Evolutionary conservation across 108 stramenopile genomes (phyloP), one percentile per base, ranked within the genome.

Genomic region (Skeletonema marinoi): DNA sequence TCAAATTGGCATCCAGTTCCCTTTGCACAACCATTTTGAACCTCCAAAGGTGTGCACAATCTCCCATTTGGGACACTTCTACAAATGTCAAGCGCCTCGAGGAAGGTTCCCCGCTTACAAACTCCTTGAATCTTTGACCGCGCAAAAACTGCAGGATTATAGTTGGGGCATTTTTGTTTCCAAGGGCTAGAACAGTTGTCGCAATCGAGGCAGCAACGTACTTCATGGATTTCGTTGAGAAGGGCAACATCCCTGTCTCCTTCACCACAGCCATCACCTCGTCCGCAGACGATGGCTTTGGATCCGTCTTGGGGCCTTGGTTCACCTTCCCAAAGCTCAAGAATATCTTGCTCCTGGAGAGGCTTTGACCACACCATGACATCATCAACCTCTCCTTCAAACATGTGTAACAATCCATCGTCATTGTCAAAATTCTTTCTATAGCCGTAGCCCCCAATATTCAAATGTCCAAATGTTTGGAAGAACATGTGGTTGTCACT

Each of bases 331-430:
- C 42, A 60, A 19, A 60, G 60, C 29, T 21, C 4, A 4, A 65
- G 65, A 41, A 65, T 65, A 19, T 65, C 65, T 65, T 65, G 29
- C 11, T 65, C 11, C 10, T 30, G 19, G 19, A 65, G 65, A 41
- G 65, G 29, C 19, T 44, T 38, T 13, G 65, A 65, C 65, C 65
- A 65, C 3, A 65, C 9, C 29, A 41, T 41, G 3, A 65, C 19
- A 17, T 65, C 65, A 41, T 65, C 65, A 38, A 65, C 10, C 19
- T 65, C 19, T 14, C 65, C 65, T 44, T 65, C 65, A 65, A 65
- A 65, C 42, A 8, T 44, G 3, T 44, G 2, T 44, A 44, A 6
- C 0, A 16, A 44, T 16, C 13, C 42, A 44, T 44, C 14, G 42
- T 3, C 14, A 44, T 16, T 44, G 3, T 44, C 3, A 16, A 16